A percentile compares a stretch with the other conserved stretches of the same genome.
Evolutionary conservation across 1,284 basidiomycete species (phyloP).

Genomic region (Sutorius eximius): DNA sequence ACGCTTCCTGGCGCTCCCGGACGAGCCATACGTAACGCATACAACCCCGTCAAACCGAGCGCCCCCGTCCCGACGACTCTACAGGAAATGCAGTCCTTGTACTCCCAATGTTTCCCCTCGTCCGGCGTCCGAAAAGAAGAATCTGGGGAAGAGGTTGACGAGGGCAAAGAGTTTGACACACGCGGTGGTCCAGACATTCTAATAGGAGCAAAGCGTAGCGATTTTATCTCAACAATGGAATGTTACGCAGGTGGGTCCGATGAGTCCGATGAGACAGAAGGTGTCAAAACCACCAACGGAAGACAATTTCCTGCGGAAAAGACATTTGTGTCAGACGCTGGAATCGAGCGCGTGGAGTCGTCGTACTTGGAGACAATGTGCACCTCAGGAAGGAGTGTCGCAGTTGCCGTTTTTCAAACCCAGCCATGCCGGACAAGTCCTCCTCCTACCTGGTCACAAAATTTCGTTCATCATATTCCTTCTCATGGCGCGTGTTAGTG

Average conservation of each 20-base stretch:
- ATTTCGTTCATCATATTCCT: too few relatives aligned
- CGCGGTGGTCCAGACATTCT: constrained; percentile 21
- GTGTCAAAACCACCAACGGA: background rate
- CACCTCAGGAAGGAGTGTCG: background rate
- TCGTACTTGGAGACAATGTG: background rate
- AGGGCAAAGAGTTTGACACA: background rate
- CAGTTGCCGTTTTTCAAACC: background rate
- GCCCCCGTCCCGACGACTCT: constrained; percentile 50
- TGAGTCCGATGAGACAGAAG: background rate
- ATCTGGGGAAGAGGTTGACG: background rate
- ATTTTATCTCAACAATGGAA: background rate
- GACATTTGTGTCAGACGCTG: background rate
- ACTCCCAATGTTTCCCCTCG: constrained; percentile 12
- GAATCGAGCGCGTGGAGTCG: background rate
- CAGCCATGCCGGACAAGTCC: background rate
- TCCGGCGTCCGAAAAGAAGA: background rate
- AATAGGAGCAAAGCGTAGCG: background rate
- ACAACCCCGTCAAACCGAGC: constrained; percentile 48
- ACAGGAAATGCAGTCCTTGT: constrained; percentile 52
- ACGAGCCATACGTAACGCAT: constrained; percentile 51
- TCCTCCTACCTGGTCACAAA: background rate
- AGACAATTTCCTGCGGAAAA: background rate
- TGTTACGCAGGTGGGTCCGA: background rate
- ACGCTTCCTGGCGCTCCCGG: constrained; percentile 46
- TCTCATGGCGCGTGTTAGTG: too few relatives aligned